Evolutionary conservation across 768 basidiomycete genomes (phyloP).

Genomic region (Naganishia vaughanmartiniae): DNA sequence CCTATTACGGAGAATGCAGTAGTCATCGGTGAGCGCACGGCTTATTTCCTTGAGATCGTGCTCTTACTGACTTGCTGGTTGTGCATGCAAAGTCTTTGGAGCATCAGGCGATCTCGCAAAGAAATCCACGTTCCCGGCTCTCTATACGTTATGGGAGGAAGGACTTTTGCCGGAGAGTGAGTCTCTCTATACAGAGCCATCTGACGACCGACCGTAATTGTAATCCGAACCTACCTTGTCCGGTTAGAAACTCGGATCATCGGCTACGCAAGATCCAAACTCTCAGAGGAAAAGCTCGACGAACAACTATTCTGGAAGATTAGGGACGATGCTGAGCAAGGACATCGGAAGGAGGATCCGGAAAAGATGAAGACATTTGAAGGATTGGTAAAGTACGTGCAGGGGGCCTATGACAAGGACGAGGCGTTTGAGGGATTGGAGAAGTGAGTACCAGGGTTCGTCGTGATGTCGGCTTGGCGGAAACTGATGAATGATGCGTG

Average conservation of each 20-base stretch:
- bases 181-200: background rate
- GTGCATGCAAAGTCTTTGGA: conserved; percentile 29
- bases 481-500: background rate
- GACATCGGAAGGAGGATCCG: conserved; percentile 2
- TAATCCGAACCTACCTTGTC: background rate
- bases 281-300: conserved; percentile 16
- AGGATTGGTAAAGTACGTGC: conserved; percentile 18
- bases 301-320: conserved; percentile 22
- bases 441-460: conserved; percentile 19
- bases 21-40: conserved; percentile 6
- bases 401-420: conserved; percentile 33
- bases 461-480: too few species aligned
- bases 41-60: too few species aligned
- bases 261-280: conserved; percentile 32
- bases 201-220: background rate
- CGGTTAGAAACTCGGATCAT: conserved; percentile 31
- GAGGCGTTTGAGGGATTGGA: conserved; percentile 19
- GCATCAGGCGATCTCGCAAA: conserved; percentile 36
- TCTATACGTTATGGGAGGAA: conserved; percentile 14
- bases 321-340: conserved; percentile 12
- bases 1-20: conserved; percentile 11
- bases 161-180: conserved; percentile 15
- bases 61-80: background rate
- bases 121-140: conserved; percentile 27
- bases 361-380: conserved; percentile 25